These are phyloP conservation scores for Hypholoma sublateritium DNA, from an alignment of 768 basidiomycete species.

Conservation along the genomic window DNA sequence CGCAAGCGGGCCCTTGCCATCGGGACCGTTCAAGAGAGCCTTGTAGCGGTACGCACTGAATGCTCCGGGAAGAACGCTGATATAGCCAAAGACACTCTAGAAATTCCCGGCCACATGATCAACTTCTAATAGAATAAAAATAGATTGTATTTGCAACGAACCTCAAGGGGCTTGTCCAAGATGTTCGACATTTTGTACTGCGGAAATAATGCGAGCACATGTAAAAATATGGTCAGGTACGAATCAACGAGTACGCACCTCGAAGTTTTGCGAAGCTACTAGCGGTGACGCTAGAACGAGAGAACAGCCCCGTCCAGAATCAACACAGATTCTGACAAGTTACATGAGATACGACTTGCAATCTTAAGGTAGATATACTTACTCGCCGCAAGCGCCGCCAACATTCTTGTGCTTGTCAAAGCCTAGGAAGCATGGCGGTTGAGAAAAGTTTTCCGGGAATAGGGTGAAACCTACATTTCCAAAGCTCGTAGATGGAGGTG, in stretches of 20 bases:
- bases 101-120: background rate
- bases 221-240: background rate
- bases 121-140: background rate
- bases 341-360: slow-evolving; percentile 1
- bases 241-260: slow-evolving; percentile 38
- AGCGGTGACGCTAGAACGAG: slow-evolving; percentile 73
- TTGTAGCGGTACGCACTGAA: slow-evolving; percentile 92
- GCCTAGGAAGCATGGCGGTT: slow-evolving; percentile 28
- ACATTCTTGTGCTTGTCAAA: slow-evolving; percentile 85
- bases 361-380: slow-evolving; percentile 17
- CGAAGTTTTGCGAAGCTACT: slow-evolving; percentile 95
- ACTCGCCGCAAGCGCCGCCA: slow-evolving; percentile 97
- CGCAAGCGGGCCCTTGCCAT: slow-evolving; percentile 87
- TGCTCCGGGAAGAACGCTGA: slow-evolving; percentile 87
- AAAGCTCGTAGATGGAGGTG: slow-evolving; percentile 93
- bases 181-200: slow-evolving; percentile 96
- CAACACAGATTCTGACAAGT: slow-evolving; percentile 69
- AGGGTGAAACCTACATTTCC: slow-evolving; percentile 65
- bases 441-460: background rate
- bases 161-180: slow-evolving; percentile 93
- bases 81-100: slow-evolving; percentile 82
- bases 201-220: slow-evolving; percentile 4
- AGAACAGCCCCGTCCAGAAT: slow-evolving; percentile 71
- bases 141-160: slow-evolving; percentile 28
- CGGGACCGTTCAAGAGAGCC: slow-evolving; percentile 81